Evolutionary conservation across 768 basidiomycete genomes (phyloP).

Genomic region (Termitomyces sp.): DNA sequence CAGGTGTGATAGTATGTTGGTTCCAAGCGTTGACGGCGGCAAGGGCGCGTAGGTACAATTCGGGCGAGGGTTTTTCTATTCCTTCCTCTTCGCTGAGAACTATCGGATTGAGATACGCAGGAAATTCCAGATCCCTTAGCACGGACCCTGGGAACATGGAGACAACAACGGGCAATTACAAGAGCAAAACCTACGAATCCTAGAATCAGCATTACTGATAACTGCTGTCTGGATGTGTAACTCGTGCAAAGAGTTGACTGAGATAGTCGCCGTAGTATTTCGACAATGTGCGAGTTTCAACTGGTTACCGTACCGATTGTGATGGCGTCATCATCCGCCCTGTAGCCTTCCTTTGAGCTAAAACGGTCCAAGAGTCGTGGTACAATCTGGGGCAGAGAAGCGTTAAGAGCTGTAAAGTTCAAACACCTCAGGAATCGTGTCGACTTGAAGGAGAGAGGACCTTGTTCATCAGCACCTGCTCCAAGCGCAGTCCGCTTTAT

Average conservation of each 20-base stretch:
- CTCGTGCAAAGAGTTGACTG: slow-evolving; percentile 41
- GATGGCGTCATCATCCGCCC: slow-evolving; percentile 46
- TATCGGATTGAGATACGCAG: slow-evolving; percentile 42
- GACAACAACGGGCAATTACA: neutral
- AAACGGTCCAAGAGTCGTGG: slow-evolving; percentile 59
- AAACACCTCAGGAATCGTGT: neutral
- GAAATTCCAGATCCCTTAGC: slow-evolving; percentile 56
- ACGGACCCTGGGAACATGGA: slow-evolving; percentile 29
- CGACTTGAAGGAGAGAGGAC: neutral
- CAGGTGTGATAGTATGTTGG: slow-evolving; percentile 21
- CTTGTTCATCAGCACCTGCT: slow-evolving; percentile 54
- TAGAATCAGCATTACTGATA: slow-evolving; percentile 67
- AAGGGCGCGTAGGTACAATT: slow-evolving; percentile 51
- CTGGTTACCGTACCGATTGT: slow-evolving; percentile 33
- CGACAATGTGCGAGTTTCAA: neutral
- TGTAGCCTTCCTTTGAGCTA: slow-evolving; percentile 66
- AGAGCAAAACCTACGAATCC: slow-evolving; percentile 50
- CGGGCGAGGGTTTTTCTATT: slow-evolving; percentile 59
- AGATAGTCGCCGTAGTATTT: neutral
- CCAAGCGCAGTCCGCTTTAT: slow-evolving; percentile 69
- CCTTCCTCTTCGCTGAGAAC: slow-evolving; percentile 68
- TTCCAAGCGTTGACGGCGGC: slow-evolving; percentile 20
- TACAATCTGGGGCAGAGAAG: slow-evolving; percentile 50
- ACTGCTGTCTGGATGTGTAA: slow-evolving; percentile 49
- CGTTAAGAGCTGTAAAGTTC: slow-evolving; percentile 41